phyloP scores from a whole-genome alignment of 768 basidiomycete species.

The Lactarius hatsudake region DNA sequence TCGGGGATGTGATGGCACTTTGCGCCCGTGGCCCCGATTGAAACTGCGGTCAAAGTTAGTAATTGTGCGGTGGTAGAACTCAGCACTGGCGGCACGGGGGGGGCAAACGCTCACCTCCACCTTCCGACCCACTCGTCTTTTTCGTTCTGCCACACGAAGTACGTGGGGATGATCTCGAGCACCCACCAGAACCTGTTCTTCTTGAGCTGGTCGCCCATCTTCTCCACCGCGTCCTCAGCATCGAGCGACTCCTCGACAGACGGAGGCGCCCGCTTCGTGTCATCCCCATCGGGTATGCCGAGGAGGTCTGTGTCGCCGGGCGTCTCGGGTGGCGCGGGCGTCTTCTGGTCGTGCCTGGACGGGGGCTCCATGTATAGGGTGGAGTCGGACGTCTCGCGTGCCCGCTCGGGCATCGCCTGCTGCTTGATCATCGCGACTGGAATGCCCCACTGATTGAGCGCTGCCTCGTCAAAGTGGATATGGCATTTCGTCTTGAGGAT shows the following conservation, averaged over 20 bases:
- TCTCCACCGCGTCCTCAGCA: constrained; percentile 40
- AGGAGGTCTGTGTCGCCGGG: not conserved
- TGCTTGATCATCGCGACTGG: constrained; percentile 5
- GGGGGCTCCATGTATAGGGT: not conserved
- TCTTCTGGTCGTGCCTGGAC: not conserved
- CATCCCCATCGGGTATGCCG: not conserved
- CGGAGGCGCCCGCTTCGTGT: not conserved
- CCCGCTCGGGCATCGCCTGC: not conserved
- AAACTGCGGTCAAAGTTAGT: constrained; percentile 35
- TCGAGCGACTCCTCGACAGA: constrained; percentile 1
- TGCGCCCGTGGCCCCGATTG: constrained; percentile 58
- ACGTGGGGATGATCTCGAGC: constrained; percentile 61
- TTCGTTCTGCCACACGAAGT: constrained; percentile 54
- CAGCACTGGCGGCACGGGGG: not conserved
- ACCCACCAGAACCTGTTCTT: constrained; percentile 57
- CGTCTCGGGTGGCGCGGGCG: not conserved
- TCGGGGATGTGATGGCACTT: constrained; percentile 37
- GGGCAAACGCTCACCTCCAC: constrained; percentile 46
- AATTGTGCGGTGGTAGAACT: not conserved
- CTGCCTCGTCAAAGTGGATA: constrained; percentile 18
- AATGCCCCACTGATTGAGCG: constrained; percentile 15
- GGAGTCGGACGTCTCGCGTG: not conserved
- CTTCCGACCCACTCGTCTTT: constrained; percentile 52
- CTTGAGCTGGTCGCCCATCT: constrained; percentile 53
- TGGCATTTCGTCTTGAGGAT: constrained; percentile 18